A percentile compares a stretch with the other conserved stretches of the same genome.
These are phyloP conservation scores for Sporothrix brunneoviolacea DNA, from an alignment of 2,329 filamentous ascomycete species.

Conservation along the genomic window DNA sequence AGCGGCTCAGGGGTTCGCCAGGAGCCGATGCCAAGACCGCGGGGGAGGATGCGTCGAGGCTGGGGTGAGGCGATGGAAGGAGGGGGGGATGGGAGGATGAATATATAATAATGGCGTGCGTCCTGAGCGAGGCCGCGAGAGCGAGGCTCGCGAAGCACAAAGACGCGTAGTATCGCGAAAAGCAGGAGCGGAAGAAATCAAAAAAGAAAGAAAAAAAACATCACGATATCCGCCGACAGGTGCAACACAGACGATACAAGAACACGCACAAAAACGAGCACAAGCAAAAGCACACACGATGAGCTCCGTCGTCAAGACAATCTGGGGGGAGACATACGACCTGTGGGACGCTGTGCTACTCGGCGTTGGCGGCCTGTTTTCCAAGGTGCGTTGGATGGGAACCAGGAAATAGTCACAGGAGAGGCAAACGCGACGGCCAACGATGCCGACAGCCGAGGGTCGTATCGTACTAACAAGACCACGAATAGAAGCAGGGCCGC, in stretches of 20 bases:
- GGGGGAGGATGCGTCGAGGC: neutral
- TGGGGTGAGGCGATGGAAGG: neutral
- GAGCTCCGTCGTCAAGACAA: conserved; percentile 4
- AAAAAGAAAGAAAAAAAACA: neutral
- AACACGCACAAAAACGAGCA: neutral
- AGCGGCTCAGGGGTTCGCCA: neutral
- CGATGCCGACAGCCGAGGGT: neutral
- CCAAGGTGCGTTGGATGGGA: conserved; percentile 9
- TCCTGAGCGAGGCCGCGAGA: too few relatives aligned
- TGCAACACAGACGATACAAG: too few relatives aligned
- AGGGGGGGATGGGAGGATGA: too few relatives aligned
- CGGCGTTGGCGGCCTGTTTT: conserved; percentile 16
- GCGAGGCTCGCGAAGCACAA: too few relatives aligned
- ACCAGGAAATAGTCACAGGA: neutral
- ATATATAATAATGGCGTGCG: too few relatives aligned
- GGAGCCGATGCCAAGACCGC: neutral
- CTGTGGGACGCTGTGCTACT: conserved; percentile 20
- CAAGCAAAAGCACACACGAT: too few relatives aligned
- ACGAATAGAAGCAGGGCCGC: neutral
- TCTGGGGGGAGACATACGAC: conserved; percentile 19
- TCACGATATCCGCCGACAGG: too few relatives aligned
- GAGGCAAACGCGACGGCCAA: neutral
- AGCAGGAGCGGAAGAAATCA: too few relatives aligned
- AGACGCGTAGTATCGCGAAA: too few relatives aligned
- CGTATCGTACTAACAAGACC: neutral